These are phyloP conservation scores for Ceratobasidium sp. DNA, from an alignment of 1,284 basidiomycete species.

Conservation along the genomic window DNA sequence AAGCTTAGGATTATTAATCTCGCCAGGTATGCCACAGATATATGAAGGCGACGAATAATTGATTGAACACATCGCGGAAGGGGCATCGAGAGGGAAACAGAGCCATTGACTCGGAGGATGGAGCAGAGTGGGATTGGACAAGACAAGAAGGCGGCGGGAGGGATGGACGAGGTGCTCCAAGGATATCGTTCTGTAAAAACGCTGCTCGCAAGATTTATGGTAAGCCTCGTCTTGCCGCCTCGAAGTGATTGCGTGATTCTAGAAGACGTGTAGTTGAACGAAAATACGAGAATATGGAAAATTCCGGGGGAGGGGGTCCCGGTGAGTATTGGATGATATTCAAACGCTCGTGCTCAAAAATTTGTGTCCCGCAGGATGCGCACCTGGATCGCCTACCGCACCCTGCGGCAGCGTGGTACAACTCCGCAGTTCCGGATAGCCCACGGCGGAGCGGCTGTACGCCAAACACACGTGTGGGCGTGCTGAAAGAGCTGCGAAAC, in stretches of 20 bases:
- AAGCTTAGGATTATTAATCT: neutral
- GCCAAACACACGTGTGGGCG: neutral
- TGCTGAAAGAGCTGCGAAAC: neutral
- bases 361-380: no score
- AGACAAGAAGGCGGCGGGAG: neutral
- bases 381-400: neutral
- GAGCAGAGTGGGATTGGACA: neutral
- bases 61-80: neutral
- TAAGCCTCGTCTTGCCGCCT: neutral
- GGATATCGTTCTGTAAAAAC: neutral
- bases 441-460: neutral
- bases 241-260: neutral
- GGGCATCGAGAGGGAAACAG: neutral
- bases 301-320: neutral
- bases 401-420: neutral
- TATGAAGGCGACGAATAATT: neutral
- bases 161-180: neutral
- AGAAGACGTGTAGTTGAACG: neutral
- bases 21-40: neutral
- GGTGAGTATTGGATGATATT: neutral
- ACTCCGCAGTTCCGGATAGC: neutral
- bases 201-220: neutral
- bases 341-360: no score
- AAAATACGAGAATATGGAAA: neutral
- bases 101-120: neutral